Evolutionary conservation across 2,329 filamentous ascomycete genomes (phyloP), one percentile per base, ranked within the genome.

Genomic region (Aureobasidium sp.): DNA sequence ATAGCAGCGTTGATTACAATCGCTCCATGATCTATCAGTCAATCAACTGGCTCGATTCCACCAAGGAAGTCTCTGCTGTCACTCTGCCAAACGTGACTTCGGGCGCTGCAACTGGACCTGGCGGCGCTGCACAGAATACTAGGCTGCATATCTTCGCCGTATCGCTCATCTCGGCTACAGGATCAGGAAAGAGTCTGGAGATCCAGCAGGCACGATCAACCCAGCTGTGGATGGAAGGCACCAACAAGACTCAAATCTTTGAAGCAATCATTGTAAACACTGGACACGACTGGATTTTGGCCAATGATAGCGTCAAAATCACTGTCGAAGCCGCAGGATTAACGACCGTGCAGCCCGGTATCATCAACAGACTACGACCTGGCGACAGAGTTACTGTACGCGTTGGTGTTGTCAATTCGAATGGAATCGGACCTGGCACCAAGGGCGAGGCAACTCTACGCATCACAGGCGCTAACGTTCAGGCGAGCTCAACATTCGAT

Each of bases 121-220:
- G 65, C 6, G 66, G 64, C 10, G 61, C 58, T 5, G 55, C 57
- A 2, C 50, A 61, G 47, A 53, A 59, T 1, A 68, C 66, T 1
- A 59, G 65, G 25, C 52, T 72, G 25, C 70, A 72, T 57, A 63
- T 72, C 10, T 72, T 72, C 57, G 62, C 70, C 2, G 50, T 71
- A 6, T 67, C 68, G 2, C 48, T 73, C 14, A 57, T 66, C 7
- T 63, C 64, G 4, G 65, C 63, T 4, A 59, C 41, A 4, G 61
- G 49, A 29, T 57, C 59, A 34, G 61, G 60, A 10, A 58, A 63
- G 6, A 51, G 42, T 25, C 54, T 71, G 17, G 61, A 66, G 19
- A 62, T 70, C 2, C 69, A 72, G 54, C 68, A 66, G 59, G 69
- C 69, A 4, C 64, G 69, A n/a, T 68, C 70, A 6, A 72, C 70